These are phyloP conservation scores for Colletotrichum theobromicola DNA, from an alignment of 2,329 filamentous ascomycete genomes.

Conservation along the genomic window DNA sequence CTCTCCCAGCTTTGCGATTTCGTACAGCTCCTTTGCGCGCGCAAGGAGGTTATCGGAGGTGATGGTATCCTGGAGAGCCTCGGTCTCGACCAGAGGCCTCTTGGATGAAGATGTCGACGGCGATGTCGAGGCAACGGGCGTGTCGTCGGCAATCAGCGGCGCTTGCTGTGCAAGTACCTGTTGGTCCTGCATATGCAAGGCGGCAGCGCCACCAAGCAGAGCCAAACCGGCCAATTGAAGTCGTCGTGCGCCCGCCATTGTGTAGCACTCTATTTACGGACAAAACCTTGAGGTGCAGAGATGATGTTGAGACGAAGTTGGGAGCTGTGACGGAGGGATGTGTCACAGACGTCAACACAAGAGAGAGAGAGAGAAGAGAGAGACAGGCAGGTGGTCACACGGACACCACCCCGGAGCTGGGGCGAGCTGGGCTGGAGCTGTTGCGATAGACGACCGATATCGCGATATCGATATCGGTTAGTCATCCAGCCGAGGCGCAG, in stretches of 20 bases:
- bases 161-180: slow-evolving; percentile 11
- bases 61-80: slow-evolving; percentile 63
- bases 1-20: slow-evolving; percentile 63
- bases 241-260: slow-evolving; percentile 10
- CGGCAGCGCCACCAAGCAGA: slow-evolving; percentile 8
- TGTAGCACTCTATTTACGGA: neutral
- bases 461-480: slow-evolving; percentile 11
- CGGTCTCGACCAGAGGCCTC: slow-evolving; percentile 54
- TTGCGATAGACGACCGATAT: slow-evolving; percentile 20
- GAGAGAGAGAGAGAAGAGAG: neutral
- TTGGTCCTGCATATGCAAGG: slow-evolving; percentile 8
- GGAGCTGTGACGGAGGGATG: neutral
- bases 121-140: neutral
- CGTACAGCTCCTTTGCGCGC: slow-evolving; percentile 66
- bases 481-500: slow-evolving; percentile 10
- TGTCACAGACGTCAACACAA: slow-evolving; percentile 1
- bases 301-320: slow-evolving; percentile 12
- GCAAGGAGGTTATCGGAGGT: slow-evolving; percentile 58
- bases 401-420: neutral
- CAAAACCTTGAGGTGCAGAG: neutral
- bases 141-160: slow-evolving; percentile 15
- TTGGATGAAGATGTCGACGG: slow-evolving; percentile 15
- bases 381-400: neutral
- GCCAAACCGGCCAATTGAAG: slow-evolving; percentile 11
- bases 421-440: neutral